Percentiles rank a stretch among this genome's conserved stretches.
phyloP scores from a whole-genome alignment of 305 asterid genomes.

The Rubia balearica region DNA sequence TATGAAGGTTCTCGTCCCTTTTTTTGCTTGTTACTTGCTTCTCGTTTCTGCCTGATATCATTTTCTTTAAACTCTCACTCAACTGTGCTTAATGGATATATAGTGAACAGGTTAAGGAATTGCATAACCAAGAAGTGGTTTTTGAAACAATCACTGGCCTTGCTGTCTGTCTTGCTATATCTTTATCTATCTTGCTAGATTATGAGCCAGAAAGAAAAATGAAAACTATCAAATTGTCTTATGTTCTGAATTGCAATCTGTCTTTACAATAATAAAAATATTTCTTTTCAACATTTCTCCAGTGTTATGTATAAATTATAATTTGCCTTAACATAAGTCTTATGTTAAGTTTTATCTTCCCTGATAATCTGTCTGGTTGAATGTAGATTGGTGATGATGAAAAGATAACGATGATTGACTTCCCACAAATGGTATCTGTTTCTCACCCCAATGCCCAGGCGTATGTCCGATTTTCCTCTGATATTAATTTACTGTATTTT shows the following conservation, averaged over 20 bases:
- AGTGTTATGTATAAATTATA: not conserved
- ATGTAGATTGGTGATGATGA: slow-evolving; percentile 73
- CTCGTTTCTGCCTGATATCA: not conserved
- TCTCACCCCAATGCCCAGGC: slow-evolving; percentile 81
- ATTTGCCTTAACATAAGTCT: not conserved
- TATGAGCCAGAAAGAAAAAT: not conserved
- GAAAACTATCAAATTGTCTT: not conserved
- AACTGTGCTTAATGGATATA: not conserved
- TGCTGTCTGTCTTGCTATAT: slow-evolving; percentile 68
- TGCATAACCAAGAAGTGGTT: slow-evolving; percentile 63
- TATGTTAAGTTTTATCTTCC: not conserved
- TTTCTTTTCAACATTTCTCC: not conserved
- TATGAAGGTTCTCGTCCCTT: slow-evolving; percentile 55
- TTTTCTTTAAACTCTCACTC: too few species aligned
- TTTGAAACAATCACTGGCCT: slow-evolving; percentile 70
- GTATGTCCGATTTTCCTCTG: slow-evolving; percentile 33
- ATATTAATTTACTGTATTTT: not conserved
- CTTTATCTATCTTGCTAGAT: not conserved
- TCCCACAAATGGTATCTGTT: slow-evolving; percentile 96
- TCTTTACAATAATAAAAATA: not conserved
- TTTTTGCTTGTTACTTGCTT: not conserved
- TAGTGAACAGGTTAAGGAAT: slow-evolving; percentile 87
- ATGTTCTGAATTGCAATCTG: not conserved
- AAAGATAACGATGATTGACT: slow-evolving; percentile 88
- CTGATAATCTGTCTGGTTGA: not conserved